Base-by-base conservation (phyloP, 805 yeast genomes). In the Groenewaldozyma tartarivorans region DNA sequence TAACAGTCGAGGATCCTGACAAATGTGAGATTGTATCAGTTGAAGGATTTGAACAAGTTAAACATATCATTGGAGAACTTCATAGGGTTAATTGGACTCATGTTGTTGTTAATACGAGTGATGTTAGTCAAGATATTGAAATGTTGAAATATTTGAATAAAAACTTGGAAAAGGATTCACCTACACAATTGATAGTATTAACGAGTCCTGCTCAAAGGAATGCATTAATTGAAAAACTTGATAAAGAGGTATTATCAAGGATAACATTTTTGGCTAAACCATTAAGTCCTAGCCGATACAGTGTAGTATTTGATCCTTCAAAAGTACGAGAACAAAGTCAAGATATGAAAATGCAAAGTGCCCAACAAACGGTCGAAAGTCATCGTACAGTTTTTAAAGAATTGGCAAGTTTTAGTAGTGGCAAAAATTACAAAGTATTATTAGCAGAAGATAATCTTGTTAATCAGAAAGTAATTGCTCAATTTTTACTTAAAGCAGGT, bases 381-480 rank as follows among this genome's bases (percentile, higher is more conserved):
- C 53, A 50, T 37, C 46, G 44, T 41, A 36, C 38, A 9, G 47
- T 54, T 16, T 54, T 50, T 33, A 45, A 46, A 18, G 52, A 48
- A 5, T 39, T 58, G 22, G 27, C 30, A 22, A 20, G 27, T 26
- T 50, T 50, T 35, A 49, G 48, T 9, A 20, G 21, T 11, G 43
- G 42, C 16, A 43, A 41, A 18, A 34, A 41, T 19, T 46, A 42
- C 26, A 48, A 51, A 41, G 75, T 87, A 18, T 62, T 87, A 39
- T 83, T 87, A n/a, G 96, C 95, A 1, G 96, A 87, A 56, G 96
- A 87, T 54, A 87, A 87, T 53, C 66, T 73, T 47, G 95, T 87
- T 6, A 87, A 87, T 53, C 95, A 86, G 59, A 94, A 86, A 62
- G 96, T 87, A 18, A 82, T 86, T 49, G 75, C 72, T 30, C 49